Evolutionary conservation across 1,284 basidiomycete species (phyloP), one percentile per base, ranked within the genome.

Genomic region (Cystobasidium pallidum): DNA sequence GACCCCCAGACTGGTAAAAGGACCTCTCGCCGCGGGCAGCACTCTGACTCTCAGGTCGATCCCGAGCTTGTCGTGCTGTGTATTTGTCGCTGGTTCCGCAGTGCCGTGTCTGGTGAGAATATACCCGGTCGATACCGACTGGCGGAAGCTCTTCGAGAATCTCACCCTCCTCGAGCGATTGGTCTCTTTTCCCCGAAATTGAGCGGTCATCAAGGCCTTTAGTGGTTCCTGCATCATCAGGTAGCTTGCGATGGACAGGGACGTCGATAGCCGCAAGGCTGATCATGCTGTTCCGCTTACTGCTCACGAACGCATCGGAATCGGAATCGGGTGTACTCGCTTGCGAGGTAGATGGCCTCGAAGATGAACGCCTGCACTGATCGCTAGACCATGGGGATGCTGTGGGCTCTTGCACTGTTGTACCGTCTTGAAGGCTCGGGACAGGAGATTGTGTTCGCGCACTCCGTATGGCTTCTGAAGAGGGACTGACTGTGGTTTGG

Each of bases 201-300:
- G 65, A 21, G 19, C 19, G 28, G 19, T 26, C 34, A 11, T 47
- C 19, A 41, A 43, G 39, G 17, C 41, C 54, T 3, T 49, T 68
- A 28, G 30, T 32, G 34, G 21, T 24, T 17, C 28, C 41, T 1
- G 15, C 28, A 26, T 11, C 57, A 24, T 47, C 34, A 11, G 19
- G 30, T 28, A 39, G n/a, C 19, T 13, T 54, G 21, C 13, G 49
- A 13, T 17, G 30, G 8, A 4, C 15, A 3, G 24, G 10, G 21
- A 6, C 24, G 2, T 32, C n/a, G 3, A 36, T 26, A 21, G 66
- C 43, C 15, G 51, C 24, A 26, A 71, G 39, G 17, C 54, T 59
- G 21, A 71, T 71, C n/a, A 71, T 49, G 28, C 68, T 71, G 43
- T 71, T 71, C n/a, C 68, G 39, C 47, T 71, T 71, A 34, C 13